phyloP scores from a whole-genome alignment of 805 yeast genomes.

The Priceomyces haplophilus region DNA sequence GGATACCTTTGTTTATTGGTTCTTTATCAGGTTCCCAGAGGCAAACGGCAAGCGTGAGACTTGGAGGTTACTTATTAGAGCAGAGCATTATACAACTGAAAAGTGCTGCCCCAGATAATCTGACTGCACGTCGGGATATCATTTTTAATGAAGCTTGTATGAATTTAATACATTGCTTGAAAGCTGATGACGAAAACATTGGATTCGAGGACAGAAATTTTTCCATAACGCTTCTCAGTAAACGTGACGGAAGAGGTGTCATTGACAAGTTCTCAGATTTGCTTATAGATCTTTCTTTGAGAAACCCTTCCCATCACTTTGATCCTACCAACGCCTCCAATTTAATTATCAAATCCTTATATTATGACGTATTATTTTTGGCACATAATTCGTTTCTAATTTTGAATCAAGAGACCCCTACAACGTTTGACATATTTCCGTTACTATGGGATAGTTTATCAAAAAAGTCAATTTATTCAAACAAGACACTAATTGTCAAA shows the following conservation, averaged over 20 bases:
- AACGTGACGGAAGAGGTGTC: slow-evolving; percentile 48
- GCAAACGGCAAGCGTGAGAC: slow-evolving; percentile 51
- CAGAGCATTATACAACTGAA: background rate
- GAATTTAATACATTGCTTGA: slow-evolving; percentile 17
- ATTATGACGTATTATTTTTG: slow-evolving; percentile 44
- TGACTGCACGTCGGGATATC: background rate
- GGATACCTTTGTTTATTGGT: slow-evolving; percentile 49
- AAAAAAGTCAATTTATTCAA: slow-evolving; percentile 13
- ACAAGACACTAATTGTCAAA: slow-evolving; percentile 9
- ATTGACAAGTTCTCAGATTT: slow-evolving; percentile 42
- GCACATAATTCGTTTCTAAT: slow-evolving; percentile 25
- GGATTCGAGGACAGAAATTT: slow-evolving; percentile 21
- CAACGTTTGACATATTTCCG: slow-evolving; percentile 32
- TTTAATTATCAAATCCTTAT: slow-evolving; percentile 39
- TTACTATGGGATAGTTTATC: slow-evolving; percentile 25
- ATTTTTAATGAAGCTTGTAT: slow-evolving; percentile 5
- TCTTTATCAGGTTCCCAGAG: slow-evolving; percentile 48
- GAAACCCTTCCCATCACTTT: slow-evolving; percentile 15
- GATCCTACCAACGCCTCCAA: slow-evolving; percentile 11
- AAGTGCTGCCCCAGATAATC: background rate
- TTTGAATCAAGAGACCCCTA: slow-evolving; percentile 18
- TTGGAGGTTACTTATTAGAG: slow-evolving; percentile 39
- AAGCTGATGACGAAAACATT: slow-evolving; percentile 10
- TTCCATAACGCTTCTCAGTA: slow-evolving; percentile 36
- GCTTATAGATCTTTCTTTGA: slow-evolving; percentile 23